A percentile compares a stretch with the other conserved stretches of the same genome.
Conservation (phyloP, 441 rosid species). For the Adansonia madagascariensis region DNA sequence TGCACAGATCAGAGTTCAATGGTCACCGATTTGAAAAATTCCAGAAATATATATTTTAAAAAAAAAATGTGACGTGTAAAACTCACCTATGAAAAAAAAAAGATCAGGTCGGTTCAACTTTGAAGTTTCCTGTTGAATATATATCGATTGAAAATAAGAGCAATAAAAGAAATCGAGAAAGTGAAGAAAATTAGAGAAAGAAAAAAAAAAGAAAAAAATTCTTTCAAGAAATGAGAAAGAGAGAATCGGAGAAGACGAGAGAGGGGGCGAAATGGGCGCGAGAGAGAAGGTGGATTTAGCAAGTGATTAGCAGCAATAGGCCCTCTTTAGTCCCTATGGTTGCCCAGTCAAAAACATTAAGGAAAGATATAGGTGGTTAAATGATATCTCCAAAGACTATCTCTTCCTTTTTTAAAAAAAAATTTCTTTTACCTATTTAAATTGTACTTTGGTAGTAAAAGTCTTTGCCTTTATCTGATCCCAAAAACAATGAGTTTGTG, state of each 20-base stretch:
- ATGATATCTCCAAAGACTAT: background rate
- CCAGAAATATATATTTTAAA: background rate
- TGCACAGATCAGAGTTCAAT: slow-evolving; percentile 27
- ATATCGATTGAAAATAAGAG: background rate
- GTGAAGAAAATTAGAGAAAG: background rate
- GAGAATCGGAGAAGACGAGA: slow-evolving; percentile 41
- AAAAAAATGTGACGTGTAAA: background rate
- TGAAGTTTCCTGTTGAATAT: slow-evolving; percentile 2
- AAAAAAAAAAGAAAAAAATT: slow-evolving; percentile 4
- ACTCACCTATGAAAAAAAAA: slow-evolving; percentile 30
- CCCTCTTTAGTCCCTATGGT: slow-evolving; percentile 18
- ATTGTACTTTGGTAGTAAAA: background rate
- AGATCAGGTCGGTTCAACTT: slow-evolving; percentile 23
- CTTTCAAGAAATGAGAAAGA: slow-evolving; percentile 12
- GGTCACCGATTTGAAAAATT: slow-evolving; percentile 17
- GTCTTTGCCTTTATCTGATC: background rate
- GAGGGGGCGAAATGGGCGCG: slow-evolving; percentile 47
- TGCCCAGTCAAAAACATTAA: slow-evolving; percentile 45
- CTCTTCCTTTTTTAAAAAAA: background rate
- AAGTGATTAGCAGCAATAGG: slow-evolving; percentile 27
- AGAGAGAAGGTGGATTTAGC: slow-evolving; percentile 41
- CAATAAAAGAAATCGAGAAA: background rate
- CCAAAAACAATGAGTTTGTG: background rate
- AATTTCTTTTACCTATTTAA: background rate
- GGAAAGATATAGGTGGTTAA: background rate